Base-by-base conservation (phyloP, 2,329 filamentous ascomycete genomes). In the Cephalotrichum gorgonifer region DNA sequence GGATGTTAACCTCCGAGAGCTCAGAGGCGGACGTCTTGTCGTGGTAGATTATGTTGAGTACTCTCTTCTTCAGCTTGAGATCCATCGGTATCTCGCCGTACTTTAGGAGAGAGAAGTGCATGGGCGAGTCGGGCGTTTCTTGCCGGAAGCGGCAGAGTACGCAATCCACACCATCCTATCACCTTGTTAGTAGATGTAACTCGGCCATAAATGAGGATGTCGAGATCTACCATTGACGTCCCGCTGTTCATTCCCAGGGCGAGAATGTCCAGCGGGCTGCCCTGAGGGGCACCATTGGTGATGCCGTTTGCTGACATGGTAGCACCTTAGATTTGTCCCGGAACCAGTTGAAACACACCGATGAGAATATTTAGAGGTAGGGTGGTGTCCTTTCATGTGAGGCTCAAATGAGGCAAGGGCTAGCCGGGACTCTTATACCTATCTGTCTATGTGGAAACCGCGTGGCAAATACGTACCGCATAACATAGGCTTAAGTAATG, bases 131-230 rank as follows among this genome's bases (percentile, higher is more conserved):
- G 1, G 76, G 76, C 6, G 68, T 66, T 17, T 69, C 67, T 56
- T 81, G 78, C 43, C 64, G 64, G 58, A 80, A 81, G 47, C 64
- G 73, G 55, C 77, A 79, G 8, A 80, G 65, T 2, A 74, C 76
- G 54, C 75, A 79, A 58, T 80, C 75, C 42, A 82, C 78, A 25
- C 73, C 71, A 56, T 77, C 74, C 44, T 47, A 12, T 22, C 23
- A 23, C 22, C 12, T 2, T 25, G 25, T 23, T 14, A 14, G 20
- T 23, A 23, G 22, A 6, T 15, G 25, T 14, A 14, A 14, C 5
- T 23, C 25, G 6, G 20, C 39, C 25, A 26, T 26, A 12, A 30
- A 12, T 30, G 28, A 30, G 12, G 28, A 12, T 12, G 28, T 12
- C 6, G 4, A 38, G 28, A 30, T 20, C 30, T 27, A 44, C 42